These are phyloP conservation scores for Thielaviopsis populi DNA, from an alignment of 2,329 filamentous ascomycete genomes.

Conservation along the genomic window DNA sequence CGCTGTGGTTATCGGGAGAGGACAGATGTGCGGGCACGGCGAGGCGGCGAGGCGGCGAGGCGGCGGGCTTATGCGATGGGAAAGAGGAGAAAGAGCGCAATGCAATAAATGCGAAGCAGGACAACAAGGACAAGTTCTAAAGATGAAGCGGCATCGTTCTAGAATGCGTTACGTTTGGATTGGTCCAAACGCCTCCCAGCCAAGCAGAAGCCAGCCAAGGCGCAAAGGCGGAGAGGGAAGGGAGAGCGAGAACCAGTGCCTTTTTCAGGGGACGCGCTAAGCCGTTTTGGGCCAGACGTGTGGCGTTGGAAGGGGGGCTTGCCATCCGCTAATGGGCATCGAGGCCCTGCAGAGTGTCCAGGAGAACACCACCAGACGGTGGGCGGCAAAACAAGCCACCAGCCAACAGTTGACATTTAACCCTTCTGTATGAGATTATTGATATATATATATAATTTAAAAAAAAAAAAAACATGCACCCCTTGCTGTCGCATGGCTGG, in stretches of 20 bases:
- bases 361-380: background rate
- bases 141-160: slow-evolving; percentile 6
- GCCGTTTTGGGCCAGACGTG: slow-evolving; percentile 5
- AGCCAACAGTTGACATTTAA: background rate
- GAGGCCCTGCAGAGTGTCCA: background rate
- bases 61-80: background rate
- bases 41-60: background rate
- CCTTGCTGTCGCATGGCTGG: background rate
- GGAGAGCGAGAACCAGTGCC: background rate
- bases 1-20: background rate
- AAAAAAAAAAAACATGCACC: no score
- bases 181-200: background rate
- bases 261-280: slow-evolving; percentile 14
- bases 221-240: background rate
- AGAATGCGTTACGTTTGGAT: slow-evolving; percentile 4
- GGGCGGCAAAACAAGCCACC: background rate
- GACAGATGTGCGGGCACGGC: background rate
- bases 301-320: slow-evolving; percentile 5
- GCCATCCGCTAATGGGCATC: background rate
- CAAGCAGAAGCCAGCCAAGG: background rate
- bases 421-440: no score
- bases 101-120: background rate
- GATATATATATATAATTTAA: no score
- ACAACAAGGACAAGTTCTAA: background rate
- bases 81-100: background rate